A percentile compares a stretch with the other conserved stretches of the same genome.
phyloP scores from a whole-genome alignment of 345 rosid genomes.

The Populus deltoides region DNA sequence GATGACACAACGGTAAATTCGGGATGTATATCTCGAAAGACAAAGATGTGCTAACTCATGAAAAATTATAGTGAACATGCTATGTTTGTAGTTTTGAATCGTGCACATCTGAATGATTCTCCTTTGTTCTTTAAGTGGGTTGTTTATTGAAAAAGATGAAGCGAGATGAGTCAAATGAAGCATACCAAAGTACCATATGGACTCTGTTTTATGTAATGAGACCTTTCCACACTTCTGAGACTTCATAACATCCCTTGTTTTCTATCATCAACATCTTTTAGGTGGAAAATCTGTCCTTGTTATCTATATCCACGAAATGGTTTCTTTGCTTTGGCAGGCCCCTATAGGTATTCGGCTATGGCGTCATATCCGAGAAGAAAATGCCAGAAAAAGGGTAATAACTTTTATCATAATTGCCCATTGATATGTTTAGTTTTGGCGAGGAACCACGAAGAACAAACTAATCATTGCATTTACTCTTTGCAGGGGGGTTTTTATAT shows the following conservation, averaged over 20 bases:
- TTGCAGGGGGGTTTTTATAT: constrained; percentile 47
- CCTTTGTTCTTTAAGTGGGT: not conserved
- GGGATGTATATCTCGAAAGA: too few relatives aligned
- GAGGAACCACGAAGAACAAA: not conserved
- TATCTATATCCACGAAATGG: constrained; percentile 5
- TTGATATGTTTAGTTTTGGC: not conserved
- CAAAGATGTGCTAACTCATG: not conserved
- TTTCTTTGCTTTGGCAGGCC: constrained; percentile 49
- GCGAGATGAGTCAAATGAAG: too few relatives aligned
- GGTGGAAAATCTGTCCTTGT: not conserved
- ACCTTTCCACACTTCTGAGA: not conserved
- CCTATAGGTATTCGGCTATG: constrained; percentile 74
- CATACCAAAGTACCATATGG: too few relatives aligned
- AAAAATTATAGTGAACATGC: not conserved
- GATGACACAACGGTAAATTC: not conserved
- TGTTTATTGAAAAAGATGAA: not conserved
- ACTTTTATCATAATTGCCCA: not conserved
- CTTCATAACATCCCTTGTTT: not conserved
- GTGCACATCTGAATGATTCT: not conserved
- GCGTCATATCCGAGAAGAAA: constrained; percentile 54
- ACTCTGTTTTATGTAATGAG: too few relatives aligned
- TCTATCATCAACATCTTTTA: not conserved
- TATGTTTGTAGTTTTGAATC: not conserved
- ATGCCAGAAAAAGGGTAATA: constrained; percentile 62
- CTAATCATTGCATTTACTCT: constrained; percentile 1